These are phyloP conservation scores for Erodium moschatum DNA, from an alignment of 441 rosid genomes.

Conservation along the genomic window DNA sequence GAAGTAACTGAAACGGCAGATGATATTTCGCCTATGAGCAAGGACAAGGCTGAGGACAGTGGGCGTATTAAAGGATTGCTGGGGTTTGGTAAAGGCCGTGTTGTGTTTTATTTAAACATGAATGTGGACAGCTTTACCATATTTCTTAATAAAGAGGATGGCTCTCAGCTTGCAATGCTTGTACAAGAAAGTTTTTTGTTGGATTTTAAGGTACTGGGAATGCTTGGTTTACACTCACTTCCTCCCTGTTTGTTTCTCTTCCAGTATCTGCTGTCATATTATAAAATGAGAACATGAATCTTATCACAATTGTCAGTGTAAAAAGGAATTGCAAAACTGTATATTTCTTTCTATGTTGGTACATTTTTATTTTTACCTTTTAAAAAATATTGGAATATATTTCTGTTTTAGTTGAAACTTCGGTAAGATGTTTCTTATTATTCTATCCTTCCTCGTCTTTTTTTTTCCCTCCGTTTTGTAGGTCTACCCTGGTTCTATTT, in stretches of 20 bases:
- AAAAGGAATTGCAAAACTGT: neutral
- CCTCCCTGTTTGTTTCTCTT: conserved; percentile 12
- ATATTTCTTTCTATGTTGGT: neutral
- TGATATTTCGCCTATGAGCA: conserved; percentile 39
- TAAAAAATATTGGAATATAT: conserved; percentile 6
- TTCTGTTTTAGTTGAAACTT: conserved; percentile 15
- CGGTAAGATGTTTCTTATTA: conserved; percentile 17
- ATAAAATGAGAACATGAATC: conserved; percentile 4
- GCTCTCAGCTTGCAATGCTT: conserved; percentile 91
- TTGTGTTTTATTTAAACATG: conserved; percentile 80
- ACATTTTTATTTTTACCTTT: neutral
- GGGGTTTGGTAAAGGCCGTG: conserved; percentile 95
- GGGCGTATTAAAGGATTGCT: conserved; percentile 78
- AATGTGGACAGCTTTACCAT: conserved; percentile 84
- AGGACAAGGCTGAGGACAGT: conserved; percentile 61
- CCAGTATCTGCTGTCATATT: conserved; percentile 9
- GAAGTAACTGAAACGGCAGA: conserved; percentile 20
- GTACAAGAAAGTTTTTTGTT: conserved; percentile 88
- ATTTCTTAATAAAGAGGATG: conserved; percentile 94
- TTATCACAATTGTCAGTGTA: neutral
- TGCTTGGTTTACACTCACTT: neutral
- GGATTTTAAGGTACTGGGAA: conserved; percentile 66
- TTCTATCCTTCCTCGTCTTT: conserved; percentile 11
- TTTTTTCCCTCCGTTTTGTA: conserved; percentile 22
- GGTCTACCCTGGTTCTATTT: conserved; percentile 90